phyloP scores from a whole-genome alignment of 2,329 filamentous ascomycete species.

The Stemphylium lycopersici region DNA sequence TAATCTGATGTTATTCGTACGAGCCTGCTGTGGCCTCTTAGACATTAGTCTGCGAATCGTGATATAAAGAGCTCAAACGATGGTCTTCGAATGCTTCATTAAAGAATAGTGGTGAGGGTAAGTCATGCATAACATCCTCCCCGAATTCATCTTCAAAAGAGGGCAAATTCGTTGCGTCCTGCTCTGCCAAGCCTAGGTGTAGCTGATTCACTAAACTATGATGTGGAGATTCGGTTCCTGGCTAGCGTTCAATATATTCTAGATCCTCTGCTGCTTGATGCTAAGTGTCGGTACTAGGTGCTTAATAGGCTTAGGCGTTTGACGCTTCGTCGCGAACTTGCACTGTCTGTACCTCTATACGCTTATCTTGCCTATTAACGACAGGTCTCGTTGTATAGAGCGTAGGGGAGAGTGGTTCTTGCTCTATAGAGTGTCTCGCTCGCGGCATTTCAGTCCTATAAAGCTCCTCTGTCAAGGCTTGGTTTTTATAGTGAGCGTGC shows the following conservation, averaged over 20 bases:
- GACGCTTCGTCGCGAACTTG: background rate
- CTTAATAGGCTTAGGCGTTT: background rate
- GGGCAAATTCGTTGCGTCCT: background rate
- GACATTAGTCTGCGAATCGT: background rate
- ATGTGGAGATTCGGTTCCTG: background rate
- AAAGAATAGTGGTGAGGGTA: background rate
- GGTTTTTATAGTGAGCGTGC: background rate
- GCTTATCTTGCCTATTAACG: background rate
- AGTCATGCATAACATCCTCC: background rate
- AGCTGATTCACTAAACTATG: background rate
- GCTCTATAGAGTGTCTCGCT: background rate
- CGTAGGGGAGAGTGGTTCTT: background rate
- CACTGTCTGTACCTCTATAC: background rate
- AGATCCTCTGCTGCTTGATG: background rate
- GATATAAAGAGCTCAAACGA: background rate
- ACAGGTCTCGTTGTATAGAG: background rate
- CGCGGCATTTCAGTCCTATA: background rate
- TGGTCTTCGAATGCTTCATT: background rate
- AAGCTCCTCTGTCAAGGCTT: background rate
- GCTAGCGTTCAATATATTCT: background rate
- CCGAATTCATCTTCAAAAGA: background rate
- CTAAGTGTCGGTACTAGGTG: background rate
- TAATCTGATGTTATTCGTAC: background rate
- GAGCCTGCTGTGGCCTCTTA: background rate
- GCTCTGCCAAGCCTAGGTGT: background rate